A percentile compares a stretch with the other conserved stretches of the same genome.
Conservation (phyloP, 1,284 basidiomycete species). For the Ceratobasidium sp. region DNA sequence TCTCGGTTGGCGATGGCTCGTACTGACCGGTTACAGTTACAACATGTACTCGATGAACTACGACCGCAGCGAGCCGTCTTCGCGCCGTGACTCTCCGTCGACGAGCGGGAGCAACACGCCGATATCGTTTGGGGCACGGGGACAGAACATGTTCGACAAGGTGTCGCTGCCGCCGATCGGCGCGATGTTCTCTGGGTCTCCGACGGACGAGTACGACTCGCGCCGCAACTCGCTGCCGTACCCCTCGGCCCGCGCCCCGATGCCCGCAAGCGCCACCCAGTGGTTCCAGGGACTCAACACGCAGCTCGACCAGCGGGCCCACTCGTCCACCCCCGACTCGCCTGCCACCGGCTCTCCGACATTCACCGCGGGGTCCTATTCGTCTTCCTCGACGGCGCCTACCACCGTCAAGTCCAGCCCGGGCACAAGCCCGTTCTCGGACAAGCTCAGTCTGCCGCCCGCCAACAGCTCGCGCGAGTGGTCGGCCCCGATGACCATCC, state of each 20-base stretch:
- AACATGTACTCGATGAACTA: conserved; percentile 16
- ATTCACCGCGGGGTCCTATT: conserved; percentile 31
- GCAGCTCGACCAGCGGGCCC: neutral
- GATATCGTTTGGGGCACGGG: conserved; percentile 3
- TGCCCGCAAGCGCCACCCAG: conserved; percentile 5
- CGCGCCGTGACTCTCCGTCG: conserved; percentile 30
- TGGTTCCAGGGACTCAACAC: conserved; percentile 16
- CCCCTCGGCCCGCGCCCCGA: neutral
- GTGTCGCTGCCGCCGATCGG: conserved; percentile 27
- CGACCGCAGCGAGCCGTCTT: conserved; percentile 23
- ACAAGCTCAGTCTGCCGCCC: conserved; percentile 15
- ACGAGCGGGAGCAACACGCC: conserved; percentile 39
- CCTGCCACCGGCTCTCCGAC: conserved; percentile 18
- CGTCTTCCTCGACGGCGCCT: conserved; percentile 25
- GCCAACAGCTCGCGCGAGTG: conserved; percentile 23
- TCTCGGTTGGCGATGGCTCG: neutral
- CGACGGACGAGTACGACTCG: conserved; percentile 19
- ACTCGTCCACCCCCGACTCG: conserved; percentile 12
- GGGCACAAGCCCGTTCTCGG: conserved; percentile 16
- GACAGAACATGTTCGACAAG: conserved; percentile 21
- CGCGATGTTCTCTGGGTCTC: conserved; percentile 20
- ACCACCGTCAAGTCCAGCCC: conserved; percentile 36
- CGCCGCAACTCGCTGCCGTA: conserved; percentile 28
- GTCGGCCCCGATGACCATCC: conserved; percentile 24
- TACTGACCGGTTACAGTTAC: conserved; percentile 5